phyloP scores from a whole-genome alignment of 192 early-diverging fungal species.

The Chytriomyces sp. region DNA sequence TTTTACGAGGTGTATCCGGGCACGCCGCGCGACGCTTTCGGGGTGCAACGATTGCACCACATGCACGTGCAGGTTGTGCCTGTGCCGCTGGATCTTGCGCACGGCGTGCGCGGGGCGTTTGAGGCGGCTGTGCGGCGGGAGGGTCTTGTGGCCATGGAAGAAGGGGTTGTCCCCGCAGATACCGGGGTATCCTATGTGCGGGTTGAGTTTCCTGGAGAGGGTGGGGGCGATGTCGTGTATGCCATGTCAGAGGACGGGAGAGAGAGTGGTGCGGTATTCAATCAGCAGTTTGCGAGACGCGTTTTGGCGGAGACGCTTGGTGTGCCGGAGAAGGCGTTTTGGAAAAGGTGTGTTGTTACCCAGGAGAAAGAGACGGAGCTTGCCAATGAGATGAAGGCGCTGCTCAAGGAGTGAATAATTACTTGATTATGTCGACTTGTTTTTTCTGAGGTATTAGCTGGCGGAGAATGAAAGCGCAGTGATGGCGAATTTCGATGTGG shows the following conservation, averaged over 20 bases:
- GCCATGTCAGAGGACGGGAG: background rate
- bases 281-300: slow-evolving; percentile 41
- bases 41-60: slow-evolving; percentile 41
- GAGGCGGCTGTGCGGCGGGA: slow-evolving; percentile 45
- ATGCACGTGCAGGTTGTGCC: slow-evolving; percentile 75
- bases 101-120: slow-evolving; percentile 44
- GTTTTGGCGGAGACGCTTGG: slow-evolving; percentile 70
- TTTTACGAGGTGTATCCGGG: slow-evolving; percentile 74
- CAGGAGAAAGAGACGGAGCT: slow-evolving; percentile 62
- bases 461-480: too few species aligned
- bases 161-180: slow-evolving; percentile 28
- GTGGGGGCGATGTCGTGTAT: background rate
- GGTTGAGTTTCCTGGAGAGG: slow-evolving; percentile 32
- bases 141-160: slow-evolving; percentile 41
- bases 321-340: slow-evolving; percentile 70
- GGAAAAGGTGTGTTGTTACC: slow-evolving; percentile 73
- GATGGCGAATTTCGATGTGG: too few species aligned
- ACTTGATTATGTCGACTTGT: too few species aligned
- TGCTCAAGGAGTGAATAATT: too few species aligned
- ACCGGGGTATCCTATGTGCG: slow-evolving; percentile 30
- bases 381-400: slow-evolving; percentile 29
- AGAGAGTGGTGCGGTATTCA: slow-evolving; percentile 1
- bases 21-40: background rate
- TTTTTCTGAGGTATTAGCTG: too few species aligned
- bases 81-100: slow-evolving; percentile 47